Evolutionary conservation across 1,284 basidiomycete species (phyloP).

Genomic region (Sanghuangporus sanghuang): DNA sequence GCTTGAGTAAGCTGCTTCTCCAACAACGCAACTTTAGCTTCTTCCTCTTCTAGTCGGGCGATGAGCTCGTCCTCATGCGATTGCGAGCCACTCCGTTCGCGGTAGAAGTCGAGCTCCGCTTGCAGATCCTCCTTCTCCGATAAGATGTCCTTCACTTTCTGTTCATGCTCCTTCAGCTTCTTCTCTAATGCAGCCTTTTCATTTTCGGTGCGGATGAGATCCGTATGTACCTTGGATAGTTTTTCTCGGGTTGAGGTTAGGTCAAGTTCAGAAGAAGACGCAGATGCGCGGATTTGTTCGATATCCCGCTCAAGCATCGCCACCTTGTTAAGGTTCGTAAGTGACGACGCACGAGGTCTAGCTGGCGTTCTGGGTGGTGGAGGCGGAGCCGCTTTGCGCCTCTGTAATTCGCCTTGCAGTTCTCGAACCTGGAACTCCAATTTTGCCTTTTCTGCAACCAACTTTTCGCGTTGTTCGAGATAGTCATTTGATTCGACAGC

Average conservation of each 20-base stretch:
- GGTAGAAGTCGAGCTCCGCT: slow-evolving; percentile 42
- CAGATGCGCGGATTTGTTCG: slow-evolving; percentile 36
- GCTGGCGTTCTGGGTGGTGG: slow-evolving; percentile 28
- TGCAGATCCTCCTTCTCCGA: slow-evolving; percentile 45
- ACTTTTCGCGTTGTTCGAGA: slow-evolving; percentile 36
- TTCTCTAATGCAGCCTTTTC: slow-evolving; percentile 52
- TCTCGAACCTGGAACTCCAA: slow-evolving; percentile 52
- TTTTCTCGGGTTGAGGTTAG: slow-evolving; percentile 40
- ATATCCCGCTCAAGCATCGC: slow-evolving; percentile 51
- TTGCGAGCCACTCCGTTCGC: slow-evolving; percentile 26
- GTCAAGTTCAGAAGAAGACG: slow-evolving; percentile 40
- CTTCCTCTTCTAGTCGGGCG: slow-evolving; percentile 60
- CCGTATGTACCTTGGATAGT: slow-evolving; percentile 40
- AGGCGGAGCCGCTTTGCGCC: slow-evolving; percentile 27
- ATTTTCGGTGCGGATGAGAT: slow-evolving; percentile 51
- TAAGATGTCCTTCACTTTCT: slow-evolving; percentile 37
- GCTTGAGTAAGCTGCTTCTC: slow-evolving; percentile 39
- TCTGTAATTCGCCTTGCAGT: slow-evolving; percentile 43
- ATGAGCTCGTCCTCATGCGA: slow-evolving; percentile 50
- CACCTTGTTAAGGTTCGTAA: slow-evolving; percentile 40
- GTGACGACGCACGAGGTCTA: slow-evolving; percentile 44
- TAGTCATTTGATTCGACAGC: slow-evolving; percentile 48
- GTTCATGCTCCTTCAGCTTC: slow-evolving; percentile 36
- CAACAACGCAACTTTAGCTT: slow-evolving; percentile 50
- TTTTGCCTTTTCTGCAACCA: slow-evolving; percentile 49